Percentiles rank a stretch among this genome's conserved stretches.
Evolutionary conservation across 345 rosid genomes (phyloP).

Genomic region (Pistacia vera): DNA sequence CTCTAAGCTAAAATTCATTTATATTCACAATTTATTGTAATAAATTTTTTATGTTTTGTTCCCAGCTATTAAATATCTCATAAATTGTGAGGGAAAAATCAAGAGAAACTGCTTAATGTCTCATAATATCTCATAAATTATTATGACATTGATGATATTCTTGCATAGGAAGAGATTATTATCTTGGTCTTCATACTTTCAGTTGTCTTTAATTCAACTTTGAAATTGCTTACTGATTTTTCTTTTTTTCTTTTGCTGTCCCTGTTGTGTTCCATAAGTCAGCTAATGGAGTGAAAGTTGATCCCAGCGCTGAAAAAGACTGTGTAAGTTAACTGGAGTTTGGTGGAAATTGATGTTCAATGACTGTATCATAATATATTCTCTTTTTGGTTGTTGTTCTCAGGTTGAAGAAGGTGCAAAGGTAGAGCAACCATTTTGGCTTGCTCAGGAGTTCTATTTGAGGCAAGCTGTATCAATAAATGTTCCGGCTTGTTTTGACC

Average conservation of each 20-base stretch:
- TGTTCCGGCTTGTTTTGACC: slow-evolving; percentile 34
- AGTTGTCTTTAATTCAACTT: not conserved
- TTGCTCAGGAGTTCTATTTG: slow-evolving; percentile 66
- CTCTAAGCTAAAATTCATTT: too few relatives aligned
- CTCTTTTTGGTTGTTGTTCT: slow-evolving; percentile 2
- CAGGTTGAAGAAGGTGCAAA: slow-evolving; percentile 82
- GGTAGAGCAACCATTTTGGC: slow-evolving; percentile 83
- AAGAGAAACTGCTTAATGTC: slow-evolving; percentile 32
- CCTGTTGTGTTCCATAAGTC: slow-evolving; percentile 61
- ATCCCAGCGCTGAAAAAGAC: slow-evolving; percentile 60
- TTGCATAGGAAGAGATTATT: slow-evolving; percentile 74
- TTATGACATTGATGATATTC: slow-evolving; percentile 75
- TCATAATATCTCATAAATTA: slow-evolving; percentile 28
- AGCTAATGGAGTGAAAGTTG: slow-evolving; percentile 68
- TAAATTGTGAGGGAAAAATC: not conserved
- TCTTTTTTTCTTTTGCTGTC: slow-evolving; percentile 27
- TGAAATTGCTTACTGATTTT: not conserved
- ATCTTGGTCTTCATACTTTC: not conserved
- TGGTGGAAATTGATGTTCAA: slow-evolving; percentile 18
- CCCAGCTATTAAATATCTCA: not conserved
- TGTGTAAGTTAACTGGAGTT: slow-evolving; percentile 26
- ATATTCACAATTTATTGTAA: too few relatives aligned
- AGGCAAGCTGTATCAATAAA: slow-evolving; percentile 66
- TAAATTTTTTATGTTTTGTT: too few relatives aligned
- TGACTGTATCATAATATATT: not conserved